Evolutionary conservation across 2,329 filamentous ascomycete genomes (phyloP).

Genomic region (Monosporascus sp.): DNA sequence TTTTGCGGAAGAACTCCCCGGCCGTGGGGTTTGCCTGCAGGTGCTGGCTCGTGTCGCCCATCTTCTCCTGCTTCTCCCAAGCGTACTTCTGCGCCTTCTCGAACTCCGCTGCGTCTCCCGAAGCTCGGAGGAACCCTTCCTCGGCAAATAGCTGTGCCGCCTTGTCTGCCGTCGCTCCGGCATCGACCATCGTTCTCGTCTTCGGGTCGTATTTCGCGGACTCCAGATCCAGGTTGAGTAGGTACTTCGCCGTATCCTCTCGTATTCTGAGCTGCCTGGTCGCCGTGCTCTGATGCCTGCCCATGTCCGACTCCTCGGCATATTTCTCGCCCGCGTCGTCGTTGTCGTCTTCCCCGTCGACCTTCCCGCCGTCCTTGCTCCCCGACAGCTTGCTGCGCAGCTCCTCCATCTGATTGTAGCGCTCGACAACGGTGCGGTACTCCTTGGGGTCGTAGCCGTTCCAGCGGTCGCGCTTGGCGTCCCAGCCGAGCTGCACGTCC

Average conservation of each 20-base stretch:
- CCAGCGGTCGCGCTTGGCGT: conserved; percentile 96
- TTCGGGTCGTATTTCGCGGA: conserved; percentile 98
- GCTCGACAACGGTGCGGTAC: conserved; percentile 80
- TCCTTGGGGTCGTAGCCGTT: conserved; percentile 93
- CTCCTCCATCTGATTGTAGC: conserved; percentile 81
- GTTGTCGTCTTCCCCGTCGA: conserved; percentile 41
- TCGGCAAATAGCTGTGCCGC: conserved; percentile 82
- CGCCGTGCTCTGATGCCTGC: conserved; percentile 82
- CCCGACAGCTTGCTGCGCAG: conserved; percentile 51
- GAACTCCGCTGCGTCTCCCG: conserved; percentile 89
- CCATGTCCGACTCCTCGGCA: conserved; percentile 95
- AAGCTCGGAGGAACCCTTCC: conserved; percentile 83
- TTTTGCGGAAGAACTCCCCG: conserved; percentile 77
- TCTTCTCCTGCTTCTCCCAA: conserved; percentile 89
- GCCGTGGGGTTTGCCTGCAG: conserved; percentile 95
- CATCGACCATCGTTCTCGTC: conserved; percentile 83
- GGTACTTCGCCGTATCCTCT: conserved; percentile 96
- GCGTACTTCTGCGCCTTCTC: conserved; percentile 84
- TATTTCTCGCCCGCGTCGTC: conserved; percentile 66
- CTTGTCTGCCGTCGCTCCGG: conserved; percentile 72
- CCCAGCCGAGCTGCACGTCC: conserved; percentile 85
- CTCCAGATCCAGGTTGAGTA: conserved; percentile 90
- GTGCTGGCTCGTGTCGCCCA: conserved; percentile 75
- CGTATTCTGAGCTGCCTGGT: conserved; percentile 86
- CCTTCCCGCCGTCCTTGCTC: conserved; percentile 40